Percentiles rank a stretch among this genome's conserved stretches.
Conservation (phyloP, 2,329 filamentous ascomycete species). For the Diplodia intermedia region DNA sequence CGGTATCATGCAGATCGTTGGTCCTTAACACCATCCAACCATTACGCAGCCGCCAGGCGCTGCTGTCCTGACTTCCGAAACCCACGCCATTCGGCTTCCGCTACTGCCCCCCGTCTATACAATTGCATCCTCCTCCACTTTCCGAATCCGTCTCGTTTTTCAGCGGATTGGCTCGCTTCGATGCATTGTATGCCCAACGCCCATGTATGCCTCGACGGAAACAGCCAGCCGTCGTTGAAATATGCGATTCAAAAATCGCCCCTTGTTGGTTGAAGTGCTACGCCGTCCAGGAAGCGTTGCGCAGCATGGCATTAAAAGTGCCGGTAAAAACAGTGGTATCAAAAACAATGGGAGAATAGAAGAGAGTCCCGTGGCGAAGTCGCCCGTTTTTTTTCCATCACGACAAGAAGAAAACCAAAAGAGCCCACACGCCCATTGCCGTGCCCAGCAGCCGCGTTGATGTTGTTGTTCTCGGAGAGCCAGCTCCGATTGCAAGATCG, state of each 20-base stretch:
- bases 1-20: slow-evolving; percentile 17
- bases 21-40: neutral
- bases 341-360: slow-evolving; percentile 25
- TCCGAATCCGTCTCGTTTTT: neutral
- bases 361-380: neutral
- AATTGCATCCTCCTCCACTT: neutral
- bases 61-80: neutral
- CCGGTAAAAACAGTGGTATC: slow-evolving; percentile 28
- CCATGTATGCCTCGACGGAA: slow-evolving; percentile 24
- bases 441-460: slow-evolving; percentile 16
- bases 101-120: slow-evolving; percentile 6
- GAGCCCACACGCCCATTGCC: slow-evolving; percentile 8
- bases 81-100: neutral
- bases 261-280: neutral
- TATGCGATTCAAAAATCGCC: slow-evolving; percentile 1
- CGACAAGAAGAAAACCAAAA: slow-evolving; percentile 9
- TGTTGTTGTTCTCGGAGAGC: neutral
- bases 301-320: slow-evolving; percentile 17
- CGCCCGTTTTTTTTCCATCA: neutral
- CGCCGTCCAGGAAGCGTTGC: neutral
- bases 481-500: slow-evolving; percentile 40
- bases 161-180: slow-evolving; percentile 1
- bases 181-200: slow-evolving; percentile 4
- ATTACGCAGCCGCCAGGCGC: neutral
- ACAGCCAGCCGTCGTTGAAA: slow-evolving; percentile 16